Evolutionary conservation across 2,329 filamentous ascomycete genomes (phyloP), one percentile per base, ranked within the genome.

Genomic region (Trichoderma breve): DNA sequence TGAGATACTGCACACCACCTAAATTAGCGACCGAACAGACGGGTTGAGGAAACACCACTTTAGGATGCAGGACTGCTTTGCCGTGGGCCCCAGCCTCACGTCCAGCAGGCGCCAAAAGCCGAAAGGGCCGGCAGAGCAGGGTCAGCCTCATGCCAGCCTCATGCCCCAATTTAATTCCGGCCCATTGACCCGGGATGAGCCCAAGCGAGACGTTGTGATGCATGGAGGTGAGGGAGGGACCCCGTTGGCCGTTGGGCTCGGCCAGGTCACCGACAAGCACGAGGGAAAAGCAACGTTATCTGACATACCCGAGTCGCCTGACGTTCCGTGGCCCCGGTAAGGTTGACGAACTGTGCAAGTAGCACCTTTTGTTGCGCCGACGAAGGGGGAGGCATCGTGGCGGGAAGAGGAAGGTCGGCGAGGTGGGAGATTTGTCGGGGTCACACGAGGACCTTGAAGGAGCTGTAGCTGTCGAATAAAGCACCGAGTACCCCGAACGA

Each of bases 321-420:
- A 73, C 83, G 82, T 67, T 85, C 85, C 18, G 79, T 78, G 18
- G 82, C 80, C 39, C 84, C 84, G 12, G 85, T 86, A 61, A 83
- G 76, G 64, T 78, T 74, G 64, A 83, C 76, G 74, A 87, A 86
- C 76, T 85, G 80, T 64, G 77, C 74, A 73, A 82, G 77, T 75
- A 83, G 72, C 53, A 79, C 76, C 79, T 82, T 84, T 75, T 86
- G 82, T 73, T 82, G 80, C 62, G 82, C 74, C 43, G 77, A 73
- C 47, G 81, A 79, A 58, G 78, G 77, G 36, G 81, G 80, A 72
- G 82, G 79, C 83, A 84, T 83, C 67, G 69, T 73, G 21, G 55
- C 57, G 70, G 55, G 71, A 69, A 66, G 47, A 61, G 71, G 64
- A 69, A 69, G 64, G 64, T 72, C 63, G 71, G 21, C 63, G 65